These are phyloP conservation scores for Pichia sp. DNA, from an alignment of 1,139 yeast genomes.

Conservation along the genomic window DNA sequence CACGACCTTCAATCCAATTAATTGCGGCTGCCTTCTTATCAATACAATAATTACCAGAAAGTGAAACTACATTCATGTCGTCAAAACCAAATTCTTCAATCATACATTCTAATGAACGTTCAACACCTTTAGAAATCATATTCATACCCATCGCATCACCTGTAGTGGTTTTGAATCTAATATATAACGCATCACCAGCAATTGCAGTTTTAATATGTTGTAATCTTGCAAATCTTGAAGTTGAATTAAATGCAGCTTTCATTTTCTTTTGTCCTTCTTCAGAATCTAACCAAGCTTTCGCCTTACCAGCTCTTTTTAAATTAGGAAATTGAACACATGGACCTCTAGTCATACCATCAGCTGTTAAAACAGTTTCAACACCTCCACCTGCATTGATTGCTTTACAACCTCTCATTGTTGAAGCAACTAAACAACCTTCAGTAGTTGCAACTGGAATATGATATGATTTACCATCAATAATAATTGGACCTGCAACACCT, in stretches of 20 bases:
- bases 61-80: conserved; percentile 88
- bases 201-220: conserved; percentile 87
- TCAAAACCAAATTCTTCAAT: conserved; percentile 83
- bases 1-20: conserved; percentile 99
- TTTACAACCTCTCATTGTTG: conserved; percentile 98
- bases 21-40: conserved; percentile 98
- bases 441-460: conserved; percentile 99
- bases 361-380: conserved; percentile 82
- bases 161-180: conserved; percentile 92
- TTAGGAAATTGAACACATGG: conserved; percentile 91
- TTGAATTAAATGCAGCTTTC: conserved; percentile 89
- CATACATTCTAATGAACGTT: conserved; percentile 77
- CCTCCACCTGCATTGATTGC: conserved; percentile 98
- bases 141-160: conserved; percentile 99
- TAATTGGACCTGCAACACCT: conserved; percentile 95
- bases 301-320: conserved; percentile 84
- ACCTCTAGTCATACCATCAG: conserved; percentile 99
- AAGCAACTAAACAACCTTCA: conserved; percentile 97
- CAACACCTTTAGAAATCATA: conserved; percentile 98
- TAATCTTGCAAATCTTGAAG: conserved; percentile 94
- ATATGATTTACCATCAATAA: conserved; percentile 79
- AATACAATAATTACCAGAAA: conserved; percentile 95
- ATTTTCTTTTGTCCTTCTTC: conserved; percentile 82
- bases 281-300: conserved; percentile 92
- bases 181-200: conserved; percentile 87